Evolutionary conservation across 257 asterid species (phyloP).

Genomic region (Ocimum tenuiflorum): DNA sequence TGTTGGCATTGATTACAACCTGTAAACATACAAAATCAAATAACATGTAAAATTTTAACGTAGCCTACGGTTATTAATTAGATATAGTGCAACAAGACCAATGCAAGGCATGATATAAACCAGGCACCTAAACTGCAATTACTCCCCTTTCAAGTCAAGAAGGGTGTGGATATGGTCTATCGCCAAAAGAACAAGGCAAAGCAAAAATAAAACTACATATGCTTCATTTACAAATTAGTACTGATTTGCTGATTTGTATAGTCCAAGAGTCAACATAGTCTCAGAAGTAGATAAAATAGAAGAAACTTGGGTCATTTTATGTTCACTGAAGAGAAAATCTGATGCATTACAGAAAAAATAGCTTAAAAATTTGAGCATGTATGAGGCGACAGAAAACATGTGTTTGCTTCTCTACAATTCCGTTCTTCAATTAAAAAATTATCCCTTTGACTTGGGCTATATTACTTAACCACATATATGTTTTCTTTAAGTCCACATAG

Average conservation of each 20-base stretch:
- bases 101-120: background rate
- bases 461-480: background rate
- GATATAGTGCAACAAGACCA: conserved; percentile 2
- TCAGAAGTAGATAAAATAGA: background rate
- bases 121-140: background rate
- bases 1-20: conserved; percentile 85
- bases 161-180: too few species aligned
- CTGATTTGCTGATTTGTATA: background rate
- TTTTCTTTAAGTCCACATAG: background rate
- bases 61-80: background rate
- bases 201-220: background rate
- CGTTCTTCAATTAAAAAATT: background rate
- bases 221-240: background rate
- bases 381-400: background rate
- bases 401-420: background rate
- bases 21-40: conserved; percentile 21
- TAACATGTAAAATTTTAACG: background rate
- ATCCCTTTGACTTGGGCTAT: background rate
- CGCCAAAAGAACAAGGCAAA: background rate
- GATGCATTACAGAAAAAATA: background rate
- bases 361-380: background rate
- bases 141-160: too few species aligned
- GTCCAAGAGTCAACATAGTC: background rate
- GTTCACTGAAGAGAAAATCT: background rate
- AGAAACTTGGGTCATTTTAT: background rate